These are phyloP conservation scores for Colletotrichum tropicicola DNA, from an alignment of 2,329 filamentous ascomycete genomes.

Conservation along the genomic window DNA sequence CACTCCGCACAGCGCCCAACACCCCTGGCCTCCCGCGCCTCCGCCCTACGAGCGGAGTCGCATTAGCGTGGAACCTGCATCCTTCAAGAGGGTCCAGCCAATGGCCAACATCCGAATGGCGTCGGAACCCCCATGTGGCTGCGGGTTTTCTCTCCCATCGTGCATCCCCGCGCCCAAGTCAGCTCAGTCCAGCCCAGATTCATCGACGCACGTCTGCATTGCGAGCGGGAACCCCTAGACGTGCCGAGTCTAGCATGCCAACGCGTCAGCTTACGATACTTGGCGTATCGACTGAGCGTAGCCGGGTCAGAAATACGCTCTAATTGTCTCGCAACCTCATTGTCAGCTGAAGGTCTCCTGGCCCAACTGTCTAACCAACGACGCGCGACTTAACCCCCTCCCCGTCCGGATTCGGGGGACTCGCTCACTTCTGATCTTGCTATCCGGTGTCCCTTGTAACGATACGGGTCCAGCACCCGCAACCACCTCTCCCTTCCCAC, in stretches of 20 bases:
- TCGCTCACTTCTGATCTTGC: neutral
- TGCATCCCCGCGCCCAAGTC: neutral
- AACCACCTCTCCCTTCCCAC: neutral
- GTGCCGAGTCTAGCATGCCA: neutral
- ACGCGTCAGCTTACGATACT: neutral
- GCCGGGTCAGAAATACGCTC: neutral
- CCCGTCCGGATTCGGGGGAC: neutral
- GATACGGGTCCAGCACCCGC: neutral
- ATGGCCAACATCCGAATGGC: constrained; percentile 19
- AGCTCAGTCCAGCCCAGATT: neutral
- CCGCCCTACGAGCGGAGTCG: constrained; percentile 24
- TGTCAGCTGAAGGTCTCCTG: too few species aligned
- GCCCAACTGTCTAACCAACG: neutral
- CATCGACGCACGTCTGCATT: neutral
- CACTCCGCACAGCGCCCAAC: neutral
- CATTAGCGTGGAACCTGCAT: neutral
- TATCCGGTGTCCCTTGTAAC: neutral
- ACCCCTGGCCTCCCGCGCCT: constrained; percentile 7
- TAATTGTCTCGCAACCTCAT: too few species aligned
- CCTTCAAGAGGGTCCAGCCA: neutral
- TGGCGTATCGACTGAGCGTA: neutral
- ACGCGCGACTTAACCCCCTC: neutral
- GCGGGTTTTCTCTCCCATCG: neutral
- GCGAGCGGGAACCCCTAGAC: neutral
- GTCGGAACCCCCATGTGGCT: neutral